Conservation (phyloP, 1,139 yeast species). For the Arxiozyma heterogenica region DNA sequence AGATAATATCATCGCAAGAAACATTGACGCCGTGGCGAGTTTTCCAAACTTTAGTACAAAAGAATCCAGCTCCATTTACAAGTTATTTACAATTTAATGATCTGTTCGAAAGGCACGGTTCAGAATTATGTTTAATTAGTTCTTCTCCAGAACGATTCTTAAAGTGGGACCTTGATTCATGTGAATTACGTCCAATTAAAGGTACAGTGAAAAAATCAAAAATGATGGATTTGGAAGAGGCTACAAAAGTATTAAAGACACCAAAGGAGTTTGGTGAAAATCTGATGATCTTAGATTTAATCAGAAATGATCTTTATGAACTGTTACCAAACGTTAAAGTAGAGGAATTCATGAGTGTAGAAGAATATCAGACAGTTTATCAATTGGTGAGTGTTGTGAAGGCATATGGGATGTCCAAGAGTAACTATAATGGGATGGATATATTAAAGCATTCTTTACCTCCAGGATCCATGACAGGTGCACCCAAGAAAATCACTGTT, state of each 20-base stretch:
- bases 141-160: conserved; percentile 93
- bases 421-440: conserved; percentile 61
- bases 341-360: conserved; percentile 77
- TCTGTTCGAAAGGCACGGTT: conserved; percentile 19
- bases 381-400: conserved; percentile 85
- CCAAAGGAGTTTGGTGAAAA: conserved; percentile 96
- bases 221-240: conserved; percentile 45
- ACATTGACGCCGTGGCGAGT: conserved; percentile 61
- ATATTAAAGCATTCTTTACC: conserved; percentile 73
- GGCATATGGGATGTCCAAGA: conserved; percentile 40
- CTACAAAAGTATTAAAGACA: conserved; percentile 58
- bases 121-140: conserved; percentile 49
- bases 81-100: conserved; percentile 72
- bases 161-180: conserved; percentile 55
- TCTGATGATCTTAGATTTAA: conserved; percentile 91
- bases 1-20: conserved; percentile 25
- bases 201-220: conserved; percentile 77
- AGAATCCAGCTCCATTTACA: conserved; percentile 91
- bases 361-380: conserved; percentile 83
- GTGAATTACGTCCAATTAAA: conserved; percentile 88
- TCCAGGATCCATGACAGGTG: conserved; percentile 99
- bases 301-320: conserved; percentile 80
- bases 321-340: conserved; percentile 62
- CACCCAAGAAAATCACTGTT: conserved; percentile 90
- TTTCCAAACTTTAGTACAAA: conserved; percentile 58